Evolutionary conservation across 2,329 filamentous ascomycete genomes (phyloP).

Genomic region (Nannizzia gypsea): DNA sequence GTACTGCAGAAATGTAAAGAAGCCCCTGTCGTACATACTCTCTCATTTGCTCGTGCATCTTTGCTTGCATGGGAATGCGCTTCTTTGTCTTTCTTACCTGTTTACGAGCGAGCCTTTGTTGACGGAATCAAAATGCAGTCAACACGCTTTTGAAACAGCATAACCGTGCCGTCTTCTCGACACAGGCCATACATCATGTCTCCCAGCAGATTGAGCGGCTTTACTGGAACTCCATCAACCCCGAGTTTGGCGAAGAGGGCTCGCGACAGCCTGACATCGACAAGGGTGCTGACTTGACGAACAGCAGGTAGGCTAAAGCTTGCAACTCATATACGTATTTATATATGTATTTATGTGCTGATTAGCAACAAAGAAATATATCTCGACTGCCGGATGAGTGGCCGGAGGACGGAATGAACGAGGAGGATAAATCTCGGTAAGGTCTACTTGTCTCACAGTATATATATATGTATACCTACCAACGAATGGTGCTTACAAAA

Average conservation of each 20-base stretch:
- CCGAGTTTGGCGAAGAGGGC: slow-evolving; percentile 20
- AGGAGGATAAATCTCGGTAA: slow-evolving; percentile 26
- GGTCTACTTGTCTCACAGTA: background rate
- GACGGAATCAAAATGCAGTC: slow-evolving; percentile 25
- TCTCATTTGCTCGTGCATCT: background rate
- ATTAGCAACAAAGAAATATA: slow-evolving; percentile 25
- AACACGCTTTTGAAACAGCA: slow-evolving; percentile 42
- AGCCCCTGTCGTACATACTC: background rate
- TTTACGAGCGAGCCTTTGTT: background rate
- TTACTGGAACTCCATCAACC: slow-evolving; percentile 41
- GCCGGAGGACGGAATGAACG: slow-evolving; percentile 21
- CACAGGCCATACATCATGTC: slow-evolving; percentile 44
- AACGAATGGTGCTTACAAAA: background rate
- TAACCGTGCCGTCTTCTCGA: slow-evolving; percentile 42
- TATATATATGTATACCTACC: background rate
- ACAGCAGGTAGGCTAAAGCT: slow-evolving; percentile 22
- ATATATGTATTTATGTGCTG: background rate
- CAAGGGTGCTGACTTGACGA: slow-evolving; percentile 30
- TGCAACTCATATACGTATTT: background rate
- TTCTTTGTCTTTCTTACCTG: background rate
- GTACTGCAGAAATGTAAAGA: slow-evolving; percentile 39
- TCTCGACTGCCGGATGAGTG: slow-evolving; percentile 28
- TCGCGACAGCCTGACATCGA: slow-evolving; percentile 24
- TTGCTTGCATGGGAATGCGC: background rate
- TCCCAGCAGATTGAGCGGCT: slow-evolving; percentile 45